A percentile compares a stretch with the other conserved stretches of the same genome.
phyloP scores from a whole-genome alignment of 202 grass and related monocot genomes.

The Dendrocalamus latiflorus region DNA sequence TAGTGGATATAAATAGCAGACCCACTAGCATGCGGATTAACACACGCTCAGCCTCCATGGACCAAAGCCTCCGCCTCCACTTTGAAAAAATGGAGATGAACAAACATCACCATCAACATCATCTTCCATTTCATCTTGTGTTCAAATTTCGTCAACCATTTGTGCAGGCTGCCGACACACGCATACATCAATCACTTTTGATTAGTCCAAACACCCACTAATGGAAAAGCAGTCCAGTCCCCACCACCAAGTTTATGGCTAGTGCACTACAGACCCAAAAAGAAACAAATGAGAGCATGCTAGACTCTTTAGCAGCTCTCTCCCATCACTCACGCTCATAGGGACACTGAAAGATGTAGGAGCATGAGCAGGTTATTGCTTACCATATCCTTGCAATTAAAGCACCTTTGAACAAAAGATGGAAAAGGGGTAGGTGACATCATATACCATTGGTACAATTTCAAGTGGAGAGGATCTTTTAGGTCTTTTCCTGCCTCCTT shows the following conservation, averaged over 20 bases:
- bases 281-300: slow-evolving; percentile 51
- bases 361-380: slow-evolving; percentile 68
- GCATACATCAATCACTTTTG: slow-evolving; percentile 64
- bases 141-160: slow-evolving; percentile 71
- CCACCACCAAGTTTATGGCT: slow-evolving; percentile 82
- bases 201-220: slow-evolving; percentile 80
- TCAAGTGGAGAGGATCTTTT: slow-evolving; percentile 60
- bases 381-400: slow-evolving; percentile 58
- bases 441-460: slow-evolving; percentile 61
- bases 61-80: slow-evolving; percentile 39
- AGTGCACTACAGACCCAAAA: slow-evolving; percentile 78
- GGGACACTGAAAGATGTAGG: slow-evolving; percentile 60
- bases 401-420: slow-evolving; percentile 60
- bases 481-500: slow-evolving; percentile 63
- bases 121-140: slow-evolving; percentile 60
- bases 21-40: slow-evolving; percentile 58
- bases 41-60: slow-evolving; percentile 55
- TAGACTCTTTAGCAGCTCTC: slow-evolving; percentile 47
- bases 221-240: slow-evolving; percentile 52
- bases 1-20: slow-evolving; percentile 39
- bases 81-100: slow-evolving; percentile 42
- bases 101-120: slow-evolving; percentile 55
- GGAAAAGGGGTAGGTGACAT: slow-evolving; percentile 59
- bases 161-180: slow-evolving; percentile 50
- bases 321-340: slow-evolving; percentile 59